phyloP scores from a whole-genome alignment of 768 basidiomycete genomes.

The Hortiboletus flavorubellus region DNA sequence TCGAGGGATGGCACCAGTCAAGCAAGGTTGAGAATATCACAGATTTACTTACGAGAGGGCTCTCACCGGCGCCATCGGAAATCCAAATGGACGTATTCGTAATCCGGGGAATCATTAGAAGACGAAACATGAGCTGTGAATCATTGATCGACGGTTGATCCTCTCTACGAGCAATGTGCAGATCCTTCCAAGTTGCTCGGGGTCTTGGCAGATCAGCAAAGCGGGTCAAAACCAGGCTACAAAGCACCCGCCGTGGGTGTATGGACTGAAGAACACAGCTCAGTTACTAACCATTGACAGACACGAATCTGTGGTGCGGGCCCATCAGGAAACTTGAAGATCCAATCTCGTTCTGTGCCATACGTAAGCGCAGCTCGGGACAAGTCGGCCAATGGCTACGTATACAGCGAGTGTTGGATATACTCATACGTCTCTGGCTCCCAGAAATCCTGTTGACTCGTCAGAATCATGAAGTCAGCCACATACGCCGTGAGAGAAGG shows the following conservation, averaged over 20 bases:
- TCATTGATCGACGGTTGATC: constrained; percentile 17
- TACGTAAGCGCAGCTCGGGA: neutral
- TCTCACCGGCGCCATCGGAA: neutral
- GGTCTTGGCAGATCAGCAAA: neutral
- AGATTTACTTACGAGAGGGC: neutral
- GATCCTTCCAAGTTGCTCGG: constrained; percentile 5
- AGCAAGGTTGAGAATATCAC: neutral
- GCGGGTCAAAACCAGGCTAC: neutral
- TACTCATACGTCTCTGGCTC: neutral
- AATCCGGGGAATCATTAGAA: neutral
- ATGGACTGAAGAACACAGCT: neutral
- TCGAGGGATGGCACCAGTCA: neutral
- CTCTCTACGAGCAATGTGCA: neutral
- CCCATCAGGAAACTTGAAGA: no score
- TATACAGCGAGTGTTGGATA: neutral
- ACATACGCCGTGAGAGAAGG: neutral
- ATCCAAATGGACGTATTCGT: neutral
- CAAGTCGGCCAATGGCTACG: neutral
- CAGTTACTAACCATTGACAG: neutral
- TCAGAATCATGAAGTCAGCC: neutral
- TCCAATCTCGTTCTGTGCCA: no score
- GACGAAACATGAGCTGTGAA: neutral
- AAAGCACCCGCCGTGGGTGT: neutral
- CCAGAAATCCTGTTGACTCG: neutral
- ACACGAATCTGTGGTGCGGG: neutral